Percentiles rank a stretch among this genome's conserved stretches.
phyloP scores from a whole-genome alignment of 768 basidiomycete species.

The Rhizopogon vesiculosus region DNA sequence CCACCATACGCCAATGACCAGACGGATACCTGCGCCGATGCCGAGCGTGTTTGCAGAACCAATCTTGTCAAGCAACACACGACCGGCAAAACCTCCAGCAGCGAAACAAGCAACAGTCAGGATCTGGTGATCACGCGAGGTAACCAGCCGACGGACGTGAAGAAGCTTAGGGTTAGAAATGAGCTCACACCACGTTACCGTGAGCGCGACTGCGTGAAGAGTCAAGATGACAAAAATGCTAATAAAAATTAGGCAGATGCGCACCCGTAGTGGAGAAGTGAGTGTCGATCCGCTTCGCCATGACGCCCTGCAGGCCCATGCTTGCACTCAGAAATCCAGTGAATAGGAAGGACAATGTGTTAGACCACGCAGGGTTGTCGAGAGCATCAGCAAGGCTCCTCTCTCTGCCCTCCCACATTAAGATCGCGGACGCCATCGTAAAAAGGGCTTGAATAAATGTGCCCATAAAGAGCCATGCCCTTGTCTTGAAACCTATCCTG shows the following conservation, averaged over 20 bases:
- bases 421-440: slow-evolving; percentile 65
- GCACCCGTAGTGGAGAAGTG: slow-evolving; percentile 77
- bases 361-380: slow-evolving; percentile 63
- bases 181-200: slow-evolving; percentile 89
- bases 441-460: slow-evolving; percentile 68
- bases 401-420: slow-evolving; percentile 64
- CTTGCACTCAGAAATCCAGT: slow-evolving; percentile 76
- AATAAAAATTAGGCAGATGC: slow-evolving; percentile 17
- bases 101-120: slow-evolving; percentile 67
- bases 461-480: slow-evolving; percentile 65
- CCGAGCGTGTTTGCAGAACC: slow-evolving; percentile 63
- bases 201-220: slow-evolving; percentile 59
- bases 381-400: slow-evolving; percentile 45
- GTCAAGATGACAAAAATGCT: not conserved
- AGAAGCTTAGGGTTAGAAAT: slow-evolving; percentile 81
- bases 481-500: slow-evolving; percentile 58
- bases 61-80: slow-evolving; percentile 53
- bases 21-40: slow-evolving; percentile 55
- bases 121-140: slow-evolving; percentile 65
- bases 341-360: slow-evolving; percentile 55
- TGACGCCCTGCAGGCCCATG: slow-evolving; percentile 76
- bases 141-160: slow-evolving; percentile 43
- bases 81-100: slow-evolving; percentile 66
- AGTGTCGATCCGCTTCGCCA: slow-evolving; percentile 69
- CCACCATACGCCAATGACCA: slow-evolving; percentile 62